A percentile compares a stretch with the other conserved stretches of the same genome.
Conservation (phyloP, 495 filamentous ascomycete species). For the Aspergillus nanangensis region DNA sequence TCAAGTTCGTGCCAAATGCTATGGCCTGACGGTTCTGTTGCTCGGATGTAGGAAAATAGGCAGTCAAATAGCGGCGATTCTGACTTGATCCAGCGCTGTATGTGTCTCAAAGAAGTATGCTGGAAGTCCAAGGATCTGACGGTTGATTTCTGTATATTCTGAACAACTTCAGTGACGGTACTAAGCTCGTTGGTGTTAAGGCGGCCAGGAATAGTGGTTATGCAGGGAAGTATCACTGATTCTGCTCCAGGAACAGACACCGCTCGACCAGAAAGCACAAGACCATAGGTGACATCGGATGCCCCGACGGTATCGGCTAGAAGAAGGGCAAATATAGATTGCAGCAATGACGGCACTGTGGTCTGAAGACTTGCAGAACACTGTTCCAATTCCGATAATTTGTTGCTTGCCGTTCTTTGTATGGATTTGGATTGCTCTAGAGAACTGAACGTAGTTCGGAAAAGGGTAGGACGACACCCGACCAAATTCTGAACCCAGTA, state of each 20-base stretch:
- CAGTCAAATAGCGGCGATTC: constrained; percentile 39
- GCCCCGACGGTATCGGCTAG: constrained; percentile 33
- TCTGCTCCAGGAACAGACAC: constrained; percentile 55
- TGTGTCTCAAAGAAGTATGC: constrained; percentile 39
- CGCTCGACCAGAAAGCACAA: constrained; percentile 41
- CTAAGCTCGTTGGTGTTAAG: constrained; percentile 32
- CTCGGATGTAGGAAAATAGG: constrained; percentile 31
- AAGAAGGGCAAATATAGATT: constrained; percentile 40
- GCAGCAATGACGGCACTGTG: constrained; percentile 29
- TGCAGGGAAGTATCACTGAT: constrained; percentile 75
- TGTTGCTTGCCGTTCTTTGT: constrained; percentile 14
- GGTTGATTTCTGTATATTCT: constrained; percentile 33
- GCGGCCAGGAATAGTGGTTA: constrained; percentile 83
- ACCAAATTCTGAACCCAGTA: constrained; percentile 66
- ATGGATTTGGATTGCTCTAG: constrained; percentile 11
- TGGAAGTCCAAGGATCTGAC: constrained; percentile 40
- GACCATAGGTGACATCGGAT: constrained; percentile 38
- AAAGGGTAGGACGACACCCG: constrained; percentile 26
- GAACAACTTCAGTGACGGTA: constrained; percentile 31
- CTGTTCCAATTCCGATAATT: constrained; percentile 20
- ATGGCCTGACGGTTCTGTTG: constrained; percentile 7
- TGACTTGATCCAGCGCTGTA: constrained; percentile 41
- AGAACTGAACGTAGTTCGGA: constrained; percentile 14
- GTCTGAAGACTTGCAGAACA: constrained; percentile 22
- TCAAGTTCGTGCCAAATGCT: constrained; percentile 26